These are phyloP conservation scores for Aspergillus bombycis DNA, from an alignment of 2,329 filamentous ascomycete species.

Conservation along the genomic window DNA sequence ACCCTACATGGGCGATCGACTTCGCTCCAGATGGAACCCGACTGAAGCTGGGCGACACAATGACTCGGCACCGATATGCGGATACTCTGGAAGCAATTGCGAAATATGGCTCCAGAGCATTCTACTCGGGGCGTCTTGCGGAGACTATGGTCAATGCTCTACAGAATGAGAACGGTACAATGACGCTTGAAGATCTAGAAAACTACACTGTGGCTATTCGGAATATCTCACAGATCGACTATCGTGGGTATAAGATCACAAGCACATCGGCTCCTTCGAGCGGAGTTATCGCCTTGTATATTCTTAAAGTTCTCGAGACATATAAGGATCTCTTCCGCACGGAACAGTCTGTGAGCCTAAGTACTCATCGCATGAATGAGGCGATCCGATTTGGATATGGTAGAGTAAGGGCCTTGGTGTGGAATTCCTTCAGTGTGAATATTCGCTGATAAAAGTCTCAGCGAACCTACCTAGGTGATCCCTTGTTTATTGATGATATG, in stretches of 20 bases:
- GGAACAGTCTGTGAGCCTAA: conserved; percentile 62
- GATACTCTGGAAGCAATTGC: conserved; percentile 78
- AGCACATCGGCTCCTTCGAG: conserved; percentile 72
- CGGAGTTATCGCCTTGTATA: conserved; percentile 73
- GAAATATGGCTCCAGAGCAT: conserved; percentile 69
- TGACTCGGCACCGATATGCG: conserved; percentile 80
- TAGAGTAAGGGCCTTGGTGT: conserved; percentile 30
- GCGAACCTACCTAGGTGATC: too few relatives aligned
- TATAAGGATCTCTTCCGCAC: conserved; percentile 67
- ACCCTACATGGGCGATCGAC: conserved; percentile 81
- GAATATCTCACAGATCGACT: conserved; percentile 64
- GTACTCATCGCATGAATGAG: conserved; percentile 81
- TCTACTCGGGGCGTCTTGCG: conserved; percentile 74
- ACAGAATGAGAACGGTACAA: conserved; percentile 72
- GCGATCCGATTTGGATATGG: conserved; percentile 89
- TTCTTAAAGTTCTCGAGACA: conserved; percentile 81
- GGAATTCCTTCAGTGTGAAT: too few relatives aligned
- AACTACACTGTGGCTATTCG: conserved; percentile 71
- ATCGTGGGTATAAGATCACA: conserved; percentile 71
- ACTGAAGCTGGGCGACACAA: conserved; percentile 71
- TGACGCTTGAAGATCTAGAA: conserved; percentile 77
- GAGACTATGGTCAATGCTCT: conserved; percentile 72
- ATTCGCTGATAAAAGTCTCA: too few relatives aligned
- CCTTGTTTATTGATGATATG: conserved; percentile 16
- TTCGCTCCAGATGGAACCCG: conserved; percentile 83